Percentiles rank a stretch among this genome's conserved stretches.
phyloP scores from a whole-genome alignment of 768 basidiomycete species.

The Phaffia australis region DNA sequence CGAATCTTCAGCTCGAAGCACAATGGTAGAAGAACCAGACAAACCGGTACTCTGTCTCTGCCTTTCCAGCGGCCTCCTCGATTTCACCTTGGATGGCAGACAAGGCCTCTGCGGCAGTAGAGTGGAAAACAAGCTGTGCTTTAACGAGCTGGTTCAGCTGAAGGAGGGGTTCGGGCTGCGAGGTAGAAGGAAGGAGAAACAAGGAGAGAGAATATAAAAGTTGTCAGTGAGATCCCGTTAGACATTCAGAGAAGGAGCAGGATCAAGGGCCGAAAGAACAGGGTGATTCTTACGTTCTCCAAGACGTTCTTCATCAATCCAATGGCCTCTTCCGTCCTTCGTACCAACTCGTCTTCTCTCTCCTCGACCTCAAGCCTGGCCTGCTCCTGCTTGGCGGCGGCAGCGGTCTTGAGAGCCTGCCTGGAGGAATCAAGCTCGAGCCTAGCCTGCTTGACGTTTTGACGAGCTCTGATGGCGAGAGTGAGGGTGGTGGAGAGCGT shows the following conservation, averaged over 20 bases:
- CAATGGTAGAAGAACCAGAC: background rate
- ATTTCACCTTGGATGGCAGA: conserved; percentile 27
- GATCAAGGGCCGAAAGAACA: background rate
- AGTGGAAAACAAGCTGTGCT: conserved; percentile 70
- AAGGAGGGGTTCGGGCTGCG: conserved; percentile 87
- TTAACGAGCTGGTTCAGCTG: conserved; percentile 85
- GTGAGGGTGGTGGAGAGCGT: conserved; percentile 72
- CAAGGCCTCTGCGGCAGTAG: conserved; percentile 66
- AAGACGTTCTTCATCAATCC: conserved; percentile 59
- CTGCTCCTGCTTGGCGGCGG: conserved; percentile 69
- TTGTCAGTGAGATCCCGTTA: background rate
- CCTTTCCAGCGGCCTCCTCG: conserved; percentile 33
- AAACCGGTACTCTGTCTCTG: conserved; percentile 22
- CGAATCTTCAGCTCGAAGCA: too few relatives aligned
- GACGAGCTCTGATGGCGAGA: conserved; percentile 84
- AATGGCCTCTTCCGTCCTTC: conserved; percentile 91
- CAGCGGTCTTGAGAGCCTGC: conserved; percentile 67
- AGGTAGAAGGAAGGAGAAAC: background rate
- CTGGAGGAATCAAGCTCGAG: conserved; percentile 86
- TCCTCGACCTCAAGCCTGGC: conserved; percentile 48
- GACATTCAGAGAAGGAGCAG: conserved; percentile 1
- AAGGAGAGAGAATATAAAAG: background rate
- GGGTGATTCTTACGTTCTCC: conserved; percentile 67
- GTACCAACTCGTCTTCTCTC: conserved; percentile 75
- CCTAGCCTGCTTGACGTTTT: conserved; percentile 65